Evolutionary conservation across 352 stramenopile species (phyloP).

Genomic region (Phytophthora pluvialis): DNA sequence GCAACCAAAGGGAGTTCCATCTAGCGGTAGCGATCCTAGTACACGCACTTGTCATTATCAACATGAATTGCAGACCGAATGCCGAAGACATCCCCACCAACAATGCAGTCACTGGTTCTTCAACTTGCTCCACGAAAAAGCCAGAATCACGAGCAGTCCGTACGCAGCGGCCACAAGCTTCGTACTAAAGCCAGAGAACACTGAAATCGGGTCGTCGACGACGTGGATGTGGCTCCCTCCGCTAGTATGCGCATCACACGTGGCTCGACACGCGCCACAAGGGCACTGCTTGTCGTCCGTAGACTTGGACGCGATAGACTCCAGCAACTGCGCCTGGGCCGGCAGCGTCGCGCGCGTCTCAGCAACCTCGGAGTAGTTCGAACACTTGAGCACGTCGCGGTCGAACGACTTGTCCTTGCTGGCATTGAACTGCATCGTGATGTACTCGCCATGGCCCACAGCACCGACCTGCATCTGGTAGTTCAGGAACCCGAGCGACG

Average conservation of each 20-base stretch:
- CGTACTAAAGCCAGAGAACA: constrained; percentile 67
- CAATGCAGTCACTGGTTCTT: constrained; percentile 32
- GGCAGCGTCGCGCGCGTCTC: constrained; percentile 47
- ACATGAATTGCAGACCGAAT: constrained; percentile 1
- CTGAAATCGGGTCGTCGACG: constrained; percentile 70
- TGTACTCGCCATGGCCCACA: constrained; percentile 88
- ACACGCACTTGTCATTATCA: constrained; percentile 9
- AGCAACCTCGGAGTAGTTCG: constrained; percentile 77
- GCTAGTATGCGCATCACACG: constrained; percentile 60
- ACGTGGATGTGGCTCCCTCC: constrained; percentile 54
- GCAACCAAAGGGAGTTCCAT: constrained; percentile 9
- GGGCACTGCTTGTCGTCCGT: constrained; percentile 72
- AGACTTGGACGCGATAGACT: constrained; percentile 61
- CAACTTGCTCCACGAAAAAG: constrained; percentile 52
- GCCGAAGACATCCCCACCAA: neutral
- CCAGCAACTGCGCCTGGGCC: constrained; percentile 67
- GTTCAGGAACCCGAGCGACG: constrained; percentile 87
- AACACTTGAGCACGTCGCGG: constrained; percentile 70
- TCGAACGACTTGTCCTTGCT: constrained; percentile 51
- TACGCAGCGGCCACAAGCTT: constrained; percentile 71
- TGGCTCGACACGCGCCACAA: constrained; percentile 70
- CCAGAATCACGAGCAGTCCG: constrained; percentile 45
- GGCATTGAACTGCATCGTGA: constrained; percentile 75
- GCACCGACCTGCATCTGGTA: constrained; percentile 91
- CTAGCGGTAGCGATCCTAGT: neutral